Evolutionary conservation across 108 stramenopile genomes (phyloP), one percentile per base, ranked within the genome.

Genomic region (Conticribra weissflogii): DNA sequence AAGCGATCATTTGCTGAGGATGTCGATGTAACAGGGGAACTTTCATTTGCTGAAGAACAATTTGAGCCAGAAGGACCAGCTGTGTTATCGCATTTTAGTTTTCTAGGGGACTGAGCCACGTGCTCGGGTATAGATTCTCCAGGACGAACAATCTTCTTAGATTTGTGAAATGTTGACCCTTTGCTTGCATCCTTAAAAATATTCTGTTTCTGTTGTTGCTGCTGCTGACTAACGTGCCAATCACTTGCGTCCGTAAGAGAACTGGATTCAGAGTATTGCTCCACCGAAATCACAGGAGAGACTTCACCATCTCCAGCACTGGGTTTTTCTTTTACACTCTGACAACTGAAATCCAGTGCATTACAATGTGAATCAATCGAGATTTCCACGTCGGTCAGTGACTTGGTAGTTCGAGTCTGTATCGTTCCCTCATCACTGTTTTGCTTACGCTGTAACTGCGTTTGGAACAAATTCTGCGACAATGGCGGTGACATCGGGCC

Each of bases 121-220:
- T 52, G 45, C 19, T 54, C 50, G 3, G 64, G 47, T 27, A 52
- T 65, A 53, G 50, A 53, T 18, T 77, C 57, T 1, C 48, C 57
- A 2, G 60, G 66, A 1, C 76, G 41, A 19, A 77, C 56, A 58
- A 77, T 77, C 28, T 62, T 67, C 54, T 77, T 77, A 16, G 76
- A 77, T 31, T 77, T 77, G 29, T 77, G 76, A 62, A 77, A 77
- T 16, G 76, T 77, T 57, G 67, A 68, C 24, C 76, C 68, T 50
- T 64, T 63, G 9, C 31, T 49, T 22, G 76, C 68, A 69, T 77
- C 68, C 49, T 77, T 77, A 21, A 77, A 77, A 17, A 77, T 77
- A 41, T 41, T 41, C 36, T 41, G 28, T 77, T 77, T 50, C 45
- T 47, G 19, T 58, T 44, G 15, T 22, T 34, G 21, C 57, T 56